These are phyloP conservation scores for Trichoderma hamatum DNA, from an alignment of 2,329 filamentous ascomycete genomes.

Conservation along the genomic window DNA sequence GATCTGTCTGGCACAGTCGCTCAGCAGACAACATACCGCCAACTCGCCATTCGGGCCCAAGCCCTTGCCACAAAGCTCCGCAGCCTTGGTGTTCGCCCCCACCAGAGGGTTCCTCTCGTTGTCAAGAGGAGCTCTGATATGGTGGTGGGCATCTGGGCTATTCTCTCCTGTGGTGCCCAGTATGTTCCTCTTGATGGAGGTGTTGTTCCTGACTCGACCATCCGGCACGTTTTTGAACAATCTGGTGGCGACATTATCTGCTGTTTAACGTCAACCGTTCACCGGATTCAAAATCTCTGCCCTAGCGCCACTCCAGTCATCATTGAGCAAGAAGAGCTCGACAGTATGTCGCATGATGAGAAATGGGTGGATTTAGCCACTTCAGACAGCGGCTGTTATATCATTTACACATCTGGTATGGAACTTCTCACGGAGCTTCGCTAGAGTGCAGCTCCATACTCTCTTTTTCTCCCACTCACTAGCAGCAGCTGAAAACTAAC, in stretches of 20 bases:
- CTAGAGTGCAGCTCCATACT: not conserved
- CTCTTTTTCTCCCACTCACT: not conserved
- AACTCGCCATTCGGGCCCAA: slow-evolving; percentile 49
- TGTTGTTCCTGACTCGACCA: slow-evolving; percentile 51
- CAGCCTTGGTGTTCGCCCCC: slow-evolving; percentile 44
- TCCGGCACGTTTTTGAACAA: slow-evolving; percentile 54
- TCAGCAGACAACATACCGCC: slow-evolving; percentile 48
- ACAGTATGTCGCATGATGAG: slow-evolving; percentile 17
- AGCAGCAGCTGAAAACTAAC: slow-evolving; percentile 9
- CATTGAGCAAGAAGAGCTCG: slow-evolving; percentile 35
- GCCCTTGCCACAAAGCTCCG: slow-evolving; percentile 46
- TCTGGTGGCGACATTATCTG: slow-evolving; percentile 49
- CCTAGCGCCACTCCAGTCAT: slow-evolving; percentile 34
- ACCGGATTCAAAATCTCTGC: slow-evolving; percentile 38
- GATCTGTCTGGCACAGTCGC: slow-evolving; percentile 37
- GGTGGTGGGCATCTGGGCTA: slow-evolving; percentile 59
- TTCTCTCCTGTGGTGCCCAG: slow-evolving; percentile 60
- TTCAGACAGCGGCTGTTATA: slow-evolving; percentile 47
- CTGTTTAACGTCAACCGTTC: slow-evolving; percentile 48
- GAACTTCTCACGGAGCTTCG: not conserved
- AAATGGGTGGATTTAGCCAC: slow-evolving; percentile 39
- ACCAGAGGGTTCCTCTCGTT: slow-evolving; percentile 57
- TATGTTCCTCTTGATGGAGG: slow-evolving; percentile 63
- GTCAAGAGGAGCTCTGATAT: slow-evolving; percentile 59
- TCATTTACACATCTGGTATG: slow-evolving; percentile 59